Evolutionary conservation across 495 filamentous ascomycete genomes (phyloP).

Genomic region (Trichocladium antarcticum): DNA sequence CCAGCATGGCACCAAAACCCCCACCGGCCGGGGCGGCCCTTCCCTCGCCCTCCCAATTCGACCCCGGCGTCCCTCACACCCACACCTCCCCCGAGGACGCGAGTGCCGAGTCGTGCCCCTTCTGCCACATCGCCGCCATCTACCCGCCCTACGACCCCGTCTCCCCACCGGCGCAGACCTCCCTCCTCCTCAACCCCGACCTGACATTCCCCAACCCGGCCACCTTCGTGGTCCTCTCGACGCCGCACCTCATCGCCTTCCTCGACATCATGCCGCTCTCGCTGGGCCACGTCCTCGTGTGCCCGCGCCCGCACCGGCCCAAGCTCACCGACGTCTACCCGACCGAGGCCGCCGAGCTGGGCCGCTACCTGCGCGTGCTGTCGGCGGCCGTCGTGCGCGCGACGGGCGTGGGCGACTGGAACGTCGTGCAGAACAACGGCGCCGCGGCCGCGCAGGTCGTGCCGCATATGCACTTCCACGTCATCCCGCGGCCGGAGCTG

Average conservation of each 20-base stretch:
- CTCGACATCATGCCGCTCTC: slow-evolving; percentile 83
- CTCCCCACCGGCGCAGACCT: slow-evolving; percentile 24
- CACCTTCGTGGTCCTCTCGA: slow-evolving; percentile 63
- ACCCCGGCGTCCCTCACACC: slow-evolving; percentile 1
- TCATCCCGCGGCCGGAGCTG: slow-evolving; percentile 63
- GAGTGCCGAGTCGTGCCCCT: slow-evolving; percentile 40
- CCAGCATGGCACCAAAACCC: slow-evolving; percentile 3
- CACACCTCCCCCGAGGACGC: slow-evolving; percentile 1
- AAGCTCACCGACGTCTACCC: slow-evolving; percentile 56
- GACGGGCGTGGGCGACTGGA: slow-evolving; percentile 65
- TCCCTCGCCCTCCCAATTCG: slow-evolving; percentile 4
- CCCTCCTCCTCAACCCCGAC: slow-evolving; percentile 25
- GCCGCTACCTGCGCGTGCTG: slow-evolving; percentile 62
- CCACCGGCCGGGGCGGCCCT: slow-evolving; percentile 1
- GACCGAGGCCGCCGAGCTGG: slow-evolving; percentile 48
- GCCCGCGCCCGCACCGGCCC: slow-evolving; percentile 56
- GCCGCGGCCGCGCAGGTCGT: slow-evolving; percentile 81
- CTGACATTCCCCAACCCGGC: slow-evolving; percentile 29
- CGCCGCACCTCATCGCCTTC: slow-evolving; percentile 64
- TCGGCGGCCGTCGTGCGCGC: slow-evolving; percentile 56
- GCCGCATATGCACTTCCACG: slow-evolving; percentile 82
- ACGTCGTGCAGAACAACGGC: slow-evolving; percentile 93
- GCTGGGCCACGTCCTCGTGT: slow-evolving; percentile 65
- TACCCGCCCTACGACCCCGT: slow-evolving; percentile 37
- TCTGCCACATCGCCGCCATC: slow-evolving; percentile 49